Evolutionary conservation across 192 early-diverging fungal genomes (phyloP), one percentile per base, ranked within the genome.

Genomic region (Backusella liffmaniae): DNA sequence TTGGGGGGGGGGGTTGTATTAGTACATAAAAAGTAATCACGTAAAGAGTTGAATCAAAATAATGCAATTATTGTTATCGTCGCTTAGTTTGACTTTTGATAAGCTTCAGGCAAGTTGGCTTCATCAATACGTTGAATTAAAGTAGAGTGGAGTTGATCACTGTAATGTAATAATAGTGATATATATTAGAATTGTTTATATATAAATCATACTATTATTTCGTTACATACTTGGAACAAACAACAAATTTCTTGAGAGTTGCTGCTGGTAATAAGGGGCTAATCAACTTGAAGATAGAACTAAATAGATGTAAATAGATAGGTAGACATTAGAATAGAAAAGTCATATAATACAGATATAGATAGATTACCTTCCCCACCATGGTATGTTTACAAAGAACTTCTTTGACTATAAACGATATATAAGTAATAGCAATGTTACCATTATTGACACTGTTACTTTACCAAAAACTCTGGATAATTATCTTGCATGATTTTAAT

Each of bases 381-480:
- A 80, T 51, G 89, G 89, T 56, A 89, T 80, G 56, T 90, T 88
- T 65, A 88, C 80, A 81, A 90, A 90, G 69, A 87, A 83, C 83
- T 90, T 90, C 36, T 80, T 53, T 18, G 77, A 70, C 81, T 82
- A 53, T 10, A 32, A 39, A 21, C 29, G 4, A 44, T 13, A 13
- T 44, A 42, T 30, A 21, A 65, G 10, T 49, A 59, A 41, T 73
- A 36, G 12, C 39, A 36, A 32, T 29, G n/a, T 9, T 39, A 39
- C 3, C 37, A 21, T 41, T 15, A 70, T 5, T 42, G 34, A 15
- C 59, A 34, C 0, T 30, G 18, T 26, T 44, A 18, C 41, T 42
- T 80, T 53, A 86, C 85, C 82, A 91, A 79, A 12, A 88, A 85
- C 81, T 91, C 90, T 0, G 90, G 90, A 73, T 91, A 91, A 66